Conservation (phyloP, 148 eudicot genomes). For the Pouteria glomerata region DNA sequence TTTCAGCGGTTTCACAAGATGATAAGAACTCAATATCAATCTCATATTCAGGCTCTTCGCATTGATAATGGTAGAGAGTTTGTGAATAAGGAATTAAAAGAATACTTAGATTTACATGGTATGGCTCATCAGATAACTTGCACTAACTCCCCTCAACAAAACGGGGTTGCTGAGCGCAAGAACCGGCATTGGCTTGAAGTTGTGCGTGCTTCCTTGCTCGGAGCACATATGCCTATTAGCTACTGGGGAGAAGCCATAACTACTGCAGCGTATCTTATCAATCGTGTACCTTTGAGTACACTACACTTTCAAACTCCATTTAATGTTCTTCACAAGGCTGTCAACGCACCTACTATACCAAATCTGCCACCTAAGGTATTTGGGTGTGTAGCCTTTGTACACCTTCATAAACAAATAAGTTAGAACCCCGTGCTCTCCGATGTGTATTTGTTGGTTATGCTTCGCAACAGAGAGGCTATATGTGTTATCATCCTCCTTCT, state of each 20-base stretch:
- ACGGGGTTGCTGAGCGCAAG: not conserved
- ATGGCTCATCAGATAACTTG: not conserved
- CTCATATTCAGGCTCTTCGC: not conserved
- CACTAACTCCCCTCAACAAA: not conserved
- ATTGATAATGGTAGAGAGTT: not conserved
- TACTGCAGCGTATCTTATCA: not conserved
- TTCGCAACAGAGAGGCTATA: not conserved
- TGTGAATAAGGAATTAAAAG: not conserved
- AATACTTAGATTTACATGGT: not conserved
- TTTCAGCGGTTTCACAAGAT: not conserved
- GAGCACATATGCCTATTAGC: not conserved
- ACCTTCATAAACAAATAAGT: not conserved
- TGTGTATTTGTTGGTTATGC: slow-evolving; percentile 13
- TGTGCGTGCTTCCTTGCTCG: not conserved
- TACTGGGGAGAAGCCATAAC: slow-evolving; percentile 6
- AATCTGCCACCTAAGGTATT: not conserved
- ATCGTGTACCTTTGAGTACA: not conserved
- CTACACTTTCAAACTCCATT: not conserved
- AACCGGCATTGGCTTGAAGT: not conserved
- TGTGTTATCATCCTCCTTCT: not conserved
- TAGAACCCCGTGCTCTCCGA: not conserved
- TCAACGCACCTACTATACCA: not conserved
- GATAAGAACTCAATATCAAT: not conserved
- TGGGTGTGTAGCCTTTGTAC: slow-evolving; percentile 5
- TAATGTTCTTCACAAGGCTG: not conserved